Evolutionary conservation across 371 early-diverging fungal genomes (phyloP), one percentile per base, ranked within the genome.

Genomic region (Phascolomyces articulosus): DNA sequence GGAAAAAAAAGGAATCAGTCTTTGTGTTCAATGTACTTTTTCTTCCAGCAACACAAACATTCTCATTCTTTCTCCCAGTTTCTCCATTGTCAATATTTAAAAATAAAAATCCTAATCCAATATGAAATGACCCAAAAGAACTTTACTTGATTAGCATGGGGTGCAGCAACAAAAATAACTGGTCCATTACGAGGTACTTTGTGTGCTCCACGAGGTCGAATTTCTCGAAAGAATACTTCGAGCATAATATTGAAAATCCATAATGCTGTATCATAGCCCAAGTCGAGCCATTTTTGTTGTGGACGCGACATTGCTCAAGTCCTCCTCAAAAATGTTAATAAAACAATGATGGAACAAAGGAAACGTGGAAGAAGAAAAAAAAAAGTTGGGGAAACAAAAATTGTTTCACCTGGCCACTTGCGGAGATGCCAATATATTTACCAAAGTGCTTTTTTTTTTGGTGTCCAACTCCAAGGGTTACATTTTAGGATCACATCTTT

Each of bases 131-230:
- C n/a, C n/a, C n/a, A n/a, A n/a, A n/a, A n/a, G n/a, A n/a, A n/a
- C n/a, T n/a, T n/a, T 86, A 87, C 91, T 81, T 96, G 98, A 80
- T 96, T 97, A 27, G 94, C 94, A 85, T 97, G 98, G 31, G 98
- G 98, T 1, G 96, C 98, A 18, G 89, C 94, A 13, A 95, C 95
- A 79, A 98, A 98, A 55, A 98, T 93, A 23, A 96, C 89, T 11
- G 96, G 96, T 0, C 96, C 96, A 24, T 87, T 83, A 55, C 68
- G 66, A 4, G 98, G 98, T 40, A 98, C 88, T 67, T 86, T 86
- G 75, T 97, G 94, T 18, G 91, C 80, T 58, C 96, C 96, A 55
- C 98, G 87, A 18, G 89, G 85, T 55, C 88, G 87, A 58, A 98
- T 89, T 73, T 97, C 97, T 34, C 95, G 84, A 71, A 96, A 95